phyloP scores from a whole-genome alignment of 2,329 filamentous ascomycete species.

The Fusarium agapanthi region DNA sequence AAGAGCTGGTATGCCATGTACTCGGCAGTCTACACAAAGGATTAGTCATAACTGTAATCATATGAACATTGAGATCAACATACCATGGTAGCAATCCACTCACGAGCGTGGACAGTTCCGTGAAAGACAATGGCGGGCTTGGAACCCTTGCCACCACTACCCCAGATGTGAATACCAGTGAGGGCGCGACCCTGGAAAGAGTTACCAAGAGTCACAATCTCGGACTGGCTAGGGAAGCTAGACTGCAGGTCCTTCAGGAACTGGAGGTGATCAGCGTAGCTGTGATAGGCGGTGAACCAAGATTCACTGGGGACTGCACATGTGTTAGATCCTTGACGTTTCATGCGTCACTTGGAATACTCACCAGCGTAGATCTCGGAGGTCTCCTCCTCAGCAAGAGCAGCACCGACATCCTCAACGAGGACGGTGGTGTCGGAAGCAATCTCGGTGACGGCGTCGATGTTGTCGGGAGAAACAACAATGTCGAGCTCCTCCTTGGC shows the following conservation, averaged over 20 bases:
- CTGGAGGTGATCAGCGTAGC: slow-evolving; percentile 22
- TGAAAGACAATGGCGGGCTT: slow-evolving; percentile 29
- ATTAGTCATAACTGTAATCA: accelerated
- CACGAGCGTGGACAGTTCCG: slow-evolving; percentile 29
- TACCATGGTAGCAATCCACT: slow-evolving; percentile 31
- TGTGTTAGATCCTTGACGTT: background rate
- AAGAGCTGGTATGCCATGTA: slow-evolving; percentile 30
- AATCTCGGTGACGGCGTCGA: slow-evolving; percentile 21
- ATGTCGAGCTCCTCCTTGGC: slow-evolving; percentile 21
- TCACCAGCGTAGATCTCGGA: slow-evolving; percentile 22
- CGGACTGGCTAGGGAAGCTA: slow-evolving; percentile 20
- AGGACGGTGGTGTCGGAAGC: slow-evolving; percentile 18
- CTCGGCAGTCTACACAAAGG: background rate
- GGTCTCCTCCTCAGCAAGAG: slow-evolving; percentile 15
- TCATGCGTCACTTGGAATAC: background rate
- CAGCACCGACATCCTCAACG: slow-evolving; percentile 31
- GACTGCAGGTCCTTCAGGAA: slow-evolving; percentile 24
- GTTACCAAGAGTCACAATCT: slow-evolving; percentile 20
- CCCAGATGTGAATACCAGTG: slow-evolving; percentile 31
- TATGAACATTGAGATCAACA: accelerated
- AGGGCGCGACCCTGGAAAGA: slow-evolving; percentile 24
- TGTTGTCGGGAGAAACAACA: slow-evolving; percentile 27
- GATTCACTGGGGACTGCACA: slow-evolving; percentile 13
- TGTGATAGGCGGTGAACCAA: slow-evolving; percentile 31
- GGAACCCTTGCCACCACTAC: slow-evolving; percentile 30